A percentile compares a stretch with the other conserved stretches of the same genome.
phyloP scores from a whole-genome alignment of 2,329 filamentous ascomycete genomes.

The Fusarium newnesense region DNA sequence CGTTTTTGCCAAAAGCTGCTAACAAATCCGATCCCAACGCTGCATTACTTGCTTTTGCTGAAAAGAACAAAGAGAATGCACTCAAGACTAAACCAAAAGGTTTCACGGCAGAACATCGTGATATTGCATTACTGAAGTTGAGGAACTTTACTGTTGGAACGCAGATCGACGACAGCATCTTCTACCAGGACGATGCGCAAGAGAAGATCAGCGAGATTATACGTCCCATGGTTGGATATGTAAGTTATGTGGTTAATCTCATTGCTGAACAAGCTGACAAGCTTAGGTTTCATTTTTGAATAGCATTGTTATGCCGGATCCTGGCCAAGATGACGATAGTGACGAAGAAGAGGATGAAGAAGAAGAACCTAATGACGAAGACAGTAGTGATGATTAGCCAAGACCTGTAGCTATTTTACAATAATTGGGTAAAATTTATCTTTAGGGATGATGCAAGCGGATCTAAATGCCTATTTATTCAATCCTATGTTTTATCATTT shows the following conservation, averaged over 20 bases:
- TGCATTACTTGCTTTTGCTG: conserved; percentile 75
- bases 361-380: conserved; percentile 10
- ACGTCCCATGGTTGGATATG: conserved; percentile 78
- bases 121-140: conserved; percentile 84
- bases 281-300: conserved; percentile 77
- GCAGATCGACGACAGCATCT: conserved; percentile 72
- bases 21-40: conserved; percentile 55
- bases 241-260: conserved; percentile 58
- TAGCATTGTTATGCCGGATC: conserved; percentile 78
- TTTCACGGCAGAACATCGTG: conserved; percentile 76
- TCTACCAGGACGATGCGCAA: conserved; percentile 71
- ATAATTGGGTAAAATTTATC: background rate
- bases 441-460: background rate
- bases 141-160: conserved; percentile 80
- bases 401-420: background rate
- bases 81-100: conserved; percentile 90
- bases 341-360: conserved; percentile 51
- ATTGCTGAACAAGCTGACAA: background rate
- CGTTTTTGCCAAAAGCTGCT: conserved; percentile 66
- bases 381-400: conserved; percentile 18
- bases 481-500: background rate
- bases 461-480: conserved; percentile 9
- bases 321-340: conserved; percentile 56
- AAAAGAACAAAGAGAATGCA: conserved; percentile 76
- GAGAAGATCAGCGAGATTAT: conserved; percentile 73